Evolutionary conservation across 1,139 yeast species (phyloP).

Genomic region (Candida mesenterica): DNA sequence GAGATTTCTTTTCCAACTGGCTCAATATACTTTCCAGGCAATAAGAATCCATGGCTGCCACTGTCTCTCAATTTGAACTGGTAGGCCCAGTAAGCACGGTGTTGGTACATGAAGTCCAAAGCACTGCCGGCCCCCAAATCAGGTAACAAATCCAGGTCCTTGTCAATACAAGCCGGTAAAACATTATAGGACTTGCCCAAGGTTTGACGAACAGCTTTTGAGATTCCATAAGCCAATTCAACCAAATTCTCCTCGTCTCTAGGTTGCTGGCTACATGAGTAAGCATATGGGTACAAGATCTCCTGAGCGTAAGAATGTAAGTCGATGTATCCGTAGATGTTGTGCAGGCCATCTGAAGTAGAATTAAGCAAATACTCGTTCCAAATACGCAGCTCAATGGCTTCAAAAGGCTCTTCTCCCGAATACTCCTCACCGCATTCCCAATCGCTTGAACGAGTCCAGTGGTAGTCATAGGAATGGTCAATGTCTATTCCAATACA

Average conservation of each 20-base stretch:
- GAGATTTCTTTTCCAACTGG: conserved; percentile 79
- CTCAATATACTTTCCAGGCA: conserved; percentile 66
- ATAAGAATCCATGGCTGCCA: conserved; percentile 79
- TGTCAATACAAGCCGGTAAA: conserved; percentile 75
- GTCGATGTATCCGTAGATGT: conserved; percentile 74
- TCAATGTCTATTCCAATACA: conserved; percentile 87
- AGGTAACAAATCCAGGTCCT: conserved; percentile 66
- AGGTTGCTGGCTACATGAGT: conserved; percentile 68
- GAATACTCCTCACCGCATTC: conserved; percentile 84
- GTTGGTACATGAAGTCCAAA: conserved; percentile 80
- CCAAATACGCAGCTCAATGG: conserved; percentile 68
- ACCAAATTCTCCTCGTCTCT: conserved; percentile 77
- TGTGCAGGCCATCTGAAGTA: conserved; percentile 46
- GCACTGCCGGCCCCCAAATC: conserved; percentile 80
- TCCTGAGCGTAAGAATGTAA: conserved; percentile 85
- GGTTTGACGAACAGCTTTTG: conserved; percentile 65
- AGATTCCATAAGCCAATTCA: conserved; percentile 77
- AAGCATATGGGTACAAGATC: conserved; percentile 79
- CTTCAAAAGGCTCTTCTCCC: conserved; percentile 76
- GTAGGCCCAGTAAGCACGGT: conserved; percentile 80
- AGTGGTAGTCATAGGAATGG: conserved; percentile 77
- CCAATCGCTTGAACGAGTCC: conserved; percentile 61
- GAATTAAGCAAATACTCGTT: conserved; percentile 61
- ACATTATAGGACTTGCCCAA: conserved; percentile 67
- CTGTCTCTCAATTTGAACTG: conserved; percentile 80